These are phyloP conservation scores for Phytophthora sp. DNA, from an alignment of 352 stramenopile species.

Conservation along the genomic window DNA sequence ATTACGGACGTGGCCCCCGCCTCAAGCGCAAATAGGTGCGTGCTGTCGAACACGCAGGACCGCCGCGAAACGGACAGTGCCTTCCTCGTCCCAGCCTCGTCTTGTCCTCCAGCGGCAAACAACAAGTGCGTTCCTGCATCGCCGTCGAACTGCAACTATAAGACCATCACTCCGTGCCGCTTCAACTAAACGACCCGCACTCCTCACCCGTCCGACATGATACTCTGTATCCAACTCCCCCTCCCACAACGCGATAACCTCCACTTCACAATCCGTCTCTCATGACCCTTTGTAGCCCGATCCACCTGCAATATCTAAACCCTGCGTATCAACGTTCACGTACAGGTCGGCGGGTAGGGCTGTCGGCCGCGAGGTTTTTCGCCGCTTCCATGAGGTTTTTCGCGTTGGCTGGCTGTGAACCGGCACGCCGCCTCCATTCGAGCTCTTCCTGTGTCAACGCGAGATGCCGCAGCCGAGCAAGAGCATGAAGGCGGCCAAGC, in stretches of 20 bases:
- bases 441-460: background rate
- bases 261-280: too few species aligned
- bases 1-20: too few species aligned
- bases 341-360: constrained; percentile 11
- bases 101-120: too few species aligned
- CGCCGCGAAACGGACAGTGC: too few species aligned
- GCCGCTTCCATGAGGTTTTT: constrained; percentile 26
- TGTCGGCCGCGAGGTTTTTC: constrained; percentile 20
- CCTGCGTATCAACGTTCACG: too few species aligned
- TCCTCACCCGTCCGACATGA: background rate
- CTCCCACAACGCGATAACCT: too few species aligned
- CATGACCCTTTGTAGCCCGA: too few species aligned
- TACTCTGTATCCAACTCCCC: background rate
- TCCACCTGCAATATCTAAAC: background rate
- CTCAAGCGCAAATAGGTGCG: constrained; percentile 5
- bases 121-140: too few species aligned
- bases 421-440: constrained; percentile 33
- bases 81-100: too few species aligned
- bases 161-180: constrained; percentile 25
- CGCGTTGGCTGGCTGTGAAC: constrained; percentile 41
- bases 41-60: background rate
- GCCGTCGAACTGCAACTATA: constrained; percentile 25
- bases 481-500: constrained; percentile 48
- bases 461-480: constrained; percentile 39
- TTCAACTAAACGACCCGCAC: constrained; percentile 23